Evolutionary conservation across 371 early-diverging fungal genomes (phyloP).

Genomic region (Mucor racemosus): DNA sequence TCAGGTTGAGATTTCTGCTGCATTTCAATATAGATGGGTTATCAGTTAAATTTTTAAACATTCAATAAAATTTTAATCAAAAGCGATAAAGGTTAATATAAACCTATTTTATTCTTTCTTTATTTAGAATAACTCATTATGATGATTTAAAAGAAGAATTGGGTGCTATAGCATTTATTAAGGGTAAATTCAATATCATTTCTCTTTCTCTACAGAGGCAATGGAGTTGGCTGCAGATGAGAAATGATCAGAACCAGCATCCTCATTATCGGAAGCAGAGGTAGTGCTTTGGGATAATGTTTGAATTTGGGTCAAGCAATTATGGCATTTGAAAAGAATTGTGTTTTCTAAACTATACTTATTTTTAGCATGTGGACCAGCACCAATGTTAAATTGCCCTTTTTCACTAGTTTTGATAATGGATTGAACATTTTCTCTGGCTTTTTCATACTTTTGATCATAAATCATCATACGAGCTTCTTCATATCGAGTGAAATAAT

Average conservation of each 20-base stretch:
- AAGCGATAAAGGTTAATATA: background rate
- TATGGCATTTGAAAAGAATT: constrained; percentile 53
- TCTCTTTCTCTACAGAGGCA: background rate
- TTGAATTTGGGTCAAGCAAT: constrained; percentile 37
- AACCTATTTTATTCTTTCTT: background rate
- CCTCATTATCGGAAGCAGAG: background rate
- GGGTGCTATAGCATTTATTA: background rate
- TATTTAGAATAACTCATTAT: background rate
- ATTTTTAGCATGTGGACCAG: constrained; percentile 50
- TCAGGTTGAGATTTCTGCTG: constrained; percentile 8
- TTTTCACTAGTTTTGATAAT: constrained; percentile 48
- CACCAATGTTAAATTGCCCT: constrained; percentile 43
- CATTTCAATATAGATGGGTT: background rate
- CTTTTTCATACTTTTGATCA: constrained; percentile 47
- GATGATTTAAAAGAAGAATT: background rate
- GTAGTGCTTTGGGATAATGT: constrained; percentile 1
- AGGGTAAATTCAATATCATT: background rate
- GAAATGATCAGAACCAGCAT: constrained; percentile 8
- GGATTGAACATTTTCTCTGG: constrained; percentile 50
- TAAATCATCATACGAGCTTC: constrained; percentile 52
- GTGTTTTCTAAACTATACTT: constrained; percentile 55
- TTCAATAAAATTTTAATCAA: background rate
- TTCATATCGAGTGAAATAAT: constrained; percentile 67
- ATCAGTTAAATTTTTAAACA: background rate
- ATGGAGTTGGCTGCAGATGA: constrained; percentile 14